A percentile compares a stretch with the other conserved stretches of the same genome.
Evolutionary conservation across 495 filamentous ascomycete genomes (phyloP).

Genomic region (Aspergillus baeticus): DNA sequence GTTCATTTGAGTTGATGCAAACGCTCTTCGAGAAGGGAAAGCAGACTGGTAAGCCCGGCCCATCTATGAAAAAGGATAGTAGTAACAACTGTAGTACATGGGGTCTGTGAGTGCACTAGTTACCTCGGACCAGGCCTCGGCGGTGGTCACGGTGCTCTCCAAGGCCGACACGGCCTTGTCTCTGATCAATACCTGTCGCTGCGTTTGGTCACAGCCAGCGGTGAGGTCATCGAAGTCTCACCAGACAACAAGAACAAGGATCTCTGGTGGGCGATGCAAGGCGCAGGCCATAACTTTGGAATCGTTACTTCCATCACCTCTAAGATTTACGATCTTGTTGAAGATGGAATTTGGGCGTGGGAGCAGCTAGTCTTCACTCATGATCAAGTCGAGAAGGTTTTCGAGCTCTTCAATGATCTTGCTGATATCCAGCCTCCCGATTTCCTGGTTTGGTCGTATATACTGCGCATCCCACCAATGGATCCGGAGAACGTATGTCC

Average conservation of each 20-base stretch:
- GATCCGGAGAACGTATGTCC: constrained; percentile 12
- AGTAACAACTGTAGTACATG: constrained; percentile 5
- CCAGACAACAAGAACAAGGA: background rate
- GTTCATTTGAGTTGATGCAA: constrained; percentile 7
- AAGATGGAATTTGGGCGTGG: constrained; percentile 10
- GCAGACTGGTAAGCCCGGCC: constrained; percentile 14
- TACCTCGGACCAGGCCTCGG: constrained; percentile 18
- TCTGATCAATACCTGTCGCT: constrained; percentile 17
- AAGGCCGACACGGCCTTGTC: constrained; percentile 16
- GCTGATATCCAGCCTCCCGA: constrained; percentile 11
- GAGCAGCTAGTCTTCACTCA: constrained; percentile 10
- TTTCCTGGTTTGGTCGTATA: constrained; percentile 8
- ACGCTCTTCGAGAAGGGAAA: constrained; percentile 15
- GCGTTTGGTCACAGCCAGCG: constrained; percentile 17
- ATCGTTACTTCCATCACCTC: constrained; percentile 21
- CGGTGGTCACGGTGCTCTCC: constrained; percentile 21
- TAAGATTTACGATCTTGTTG: constrained; percentile 18
- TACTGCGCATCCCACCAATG: background rate
- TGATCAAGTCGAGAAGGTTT: constrained; percentile 7
- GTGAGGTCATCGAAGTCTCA: constrained; percentile 9
- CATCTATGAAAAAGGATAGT: background rate
- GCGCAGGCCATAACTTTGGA: constrained; percentile 23
- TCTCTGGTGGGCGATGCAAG: constrained; percentile 22
- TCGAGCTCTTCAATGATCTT: constrained; percentile 9
- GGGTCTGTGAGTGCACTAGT: constrained; percentile 19